phyloP scores from a whole-genome alignment of 2,329 filamentous ascomycete species.

The Blumeriella jaapii region DNA sequence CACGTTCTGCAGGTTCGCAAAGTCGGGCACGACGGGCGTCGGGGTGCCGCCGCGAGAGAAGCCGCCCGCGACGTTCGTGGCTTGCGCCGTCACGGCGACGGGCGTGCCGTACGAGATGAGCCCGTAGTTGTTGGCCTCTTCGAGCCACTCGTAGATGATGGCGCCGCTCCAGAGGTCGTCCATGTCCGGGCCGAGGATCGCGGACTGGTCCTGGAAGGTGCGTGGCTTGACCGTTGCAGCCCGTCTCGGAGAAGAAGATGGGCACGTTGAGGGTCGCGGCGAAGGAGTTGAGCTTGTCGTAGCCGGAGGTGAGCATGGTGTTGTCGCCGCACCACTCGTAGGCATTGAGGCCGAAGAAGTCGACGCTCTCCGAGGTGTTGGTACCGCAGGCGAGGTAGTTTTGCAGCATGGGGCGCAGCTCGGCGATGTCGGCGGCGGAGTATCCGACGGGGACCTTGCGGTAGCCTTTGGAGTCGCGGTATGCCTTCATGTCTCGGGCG shows the following conservation, averaged over 20 bases:
- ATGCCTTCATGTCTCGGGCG: slow-evolving; percentile 69
- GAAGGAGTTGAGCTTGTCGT: slow-evolving; percentile 53
- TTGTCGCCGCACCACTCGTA: slow-evolving; percentile 63
- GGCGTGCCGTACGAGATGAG: slow-evolving; percentile 62
- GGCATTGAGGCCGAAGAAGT: slow-evolving; percentile 79
- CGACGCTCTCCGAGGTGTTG: slow-evolving; percentile 56
- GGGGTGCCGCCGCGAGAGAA: slow-evolving; percentile 63
- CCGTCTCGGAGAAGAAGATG: slow-evolving; percentile 83
- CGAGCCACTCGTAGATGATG: slow-evolving; percentile 84
- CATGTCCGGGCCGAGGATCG: slow-evolving; percentile 70
- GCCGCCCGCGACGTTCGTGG: slow-evolving; percentile 49
- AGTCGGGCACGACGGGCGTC: slow-evolving; percentile 63
- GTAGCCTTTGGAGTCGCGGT: slow-evolving; percentile 64
- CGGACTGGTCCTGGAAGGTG: slow-evolving; percentile 58
- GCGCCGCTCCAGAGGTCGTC: slow-evolving; percentile 57
- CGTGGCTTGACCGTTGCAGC: slow-evolving; percentile 61
- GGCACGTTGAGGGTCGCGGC: slow-evolving; percentile 66
- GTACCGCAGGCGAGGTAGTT: slow-evolving; percentile 69
- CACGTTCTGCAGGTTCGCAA: slow-evolving; percentile 61
- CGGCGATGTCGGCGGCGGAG: slow-evolving; percentile 73
- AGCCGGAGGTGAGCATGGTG: slow-evolving; percentile 53
- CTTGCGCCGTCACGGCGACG: slow-evolving; percentile 40
- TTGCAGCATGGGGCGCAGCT: slow-evolving; percentile 49
- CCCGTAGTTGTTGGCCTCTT: slow-evolving; percentile 75
- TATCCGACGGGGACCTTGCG: slow-evolving; percentile 78